Evolutionary conservation across 2,329 filamentous ascomycete genomes (phyloP), one percentile per base, ranked within the genome.

Genomic region (Chaetomium sp.): DNA sequence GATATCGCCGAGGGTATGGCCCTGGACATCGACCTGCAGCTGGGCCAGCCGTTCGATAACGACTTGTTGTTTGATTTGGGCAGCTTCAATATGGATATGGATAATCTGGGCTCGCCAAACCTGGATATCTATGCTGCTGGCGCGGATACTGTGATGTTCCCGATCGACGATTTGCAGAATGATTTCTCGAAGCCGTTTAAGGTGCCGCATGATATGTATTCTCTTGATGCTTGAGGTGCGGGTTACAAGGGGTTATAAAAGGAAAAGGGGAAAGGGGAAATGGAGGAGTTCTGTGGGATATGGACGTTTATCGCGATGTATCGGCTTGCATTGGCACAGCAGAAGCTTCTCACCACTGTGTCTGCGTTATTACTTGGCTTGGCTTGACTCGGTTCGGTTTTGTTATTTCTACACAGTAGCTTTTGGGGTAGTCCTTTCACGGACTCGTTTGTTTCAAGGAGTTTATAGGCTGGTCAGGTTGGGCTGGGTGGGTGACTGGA

Each of bases 1-100:
- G 82, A 86, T 61, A 78, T 85, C 14, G 77, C 80, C 2, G 82
- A 85, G 55, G 74, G 73, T 5, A 73, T 76, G 3, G 67, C 70
- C 12, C 70, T 83, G 11, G 81, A 84, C 44, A 76, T 84, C 49
- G 78, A 76, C 36, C 65, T 79, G 34, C 69, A 72, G 47, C 84
- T 78, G 19, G 19, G 19, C 77, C 71, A 72, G 45, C 71, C 74
- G 9, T 70, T 80, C n/a, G 77, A 78, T 46, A 66, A 70, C 2
- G 76, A 78, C 45, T 60, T 74, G 12, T 64, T 77, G 9, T 55
- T 76, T 36, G 71, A 79, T 41, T 64, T 80, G 61, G 71, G 73
- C 53, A 72, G 62, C 41, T 58, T 71, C 40, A 67, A 68, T 50
- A 62, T 72, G 62, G 67, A 68, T 50, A 62, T 72, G 62, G 67